Evolutionary conservation across 345 rosid species (phyloP).

Genomic region (Toxicodendron radicans): DNA sequence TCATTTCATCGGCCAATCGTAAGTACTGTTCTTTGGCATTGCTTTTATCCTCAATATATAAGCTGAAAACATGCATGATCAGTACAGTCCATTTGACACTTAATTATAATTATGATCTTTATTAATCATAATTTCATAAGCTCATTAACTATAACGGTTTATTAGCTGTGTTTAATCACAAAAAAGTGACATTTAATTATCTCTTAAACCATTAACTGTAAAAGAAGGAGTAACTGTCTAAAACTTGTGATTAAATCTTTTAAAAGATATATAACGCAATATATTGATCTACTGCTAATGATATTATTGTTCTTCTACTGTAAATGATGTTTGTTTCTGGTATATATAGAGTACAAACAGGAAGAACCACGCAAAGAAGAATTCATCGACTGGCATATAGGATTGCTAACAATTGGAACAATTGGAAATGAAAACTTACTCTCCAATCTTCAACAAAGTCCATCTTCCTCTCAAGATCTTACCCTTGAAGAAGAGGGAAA

Average conservation of each 20-base stretch:
- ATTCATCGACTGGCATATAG: conserved; percentile 63
- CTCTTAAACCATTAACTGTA: no score
- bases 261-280: no score
- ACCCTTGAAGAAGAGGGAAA: conserved; percentile 29
- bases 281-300: background rate
- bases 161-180: no score
- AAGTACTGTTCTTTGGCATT: conserved; percentile 18
- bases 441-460: conserved; percentile 16
- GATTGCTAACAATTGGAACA: conserved; percentile 76
- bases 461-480: conserved; percentile 22
- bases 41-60: background rate
- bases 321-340: background rate
- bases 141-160: no score
- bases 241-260: no score
- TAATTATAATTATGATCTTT: no score
- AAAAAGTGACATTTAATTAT: no score
- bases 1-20: conserved; percentile 34
- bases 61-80: background rate
- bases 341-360: conserved; percentile 14
- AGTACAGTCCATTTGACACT: background rate
- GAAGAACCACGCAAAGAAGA: conserved; percentile 46
- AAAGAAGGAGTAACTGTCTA: no score
- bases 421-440: conserved; percentile 50
- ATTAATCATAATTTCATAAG: no score
- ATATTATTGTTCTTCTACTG: background rate